A percentile compares a stretch with the other conserved stretches of the same genome.
These are phyloP conservation scores for Planoprotostelium fungivorum DNA, from an alignment of 78 protist genomes.

Conservation along the genomic window DNA sequence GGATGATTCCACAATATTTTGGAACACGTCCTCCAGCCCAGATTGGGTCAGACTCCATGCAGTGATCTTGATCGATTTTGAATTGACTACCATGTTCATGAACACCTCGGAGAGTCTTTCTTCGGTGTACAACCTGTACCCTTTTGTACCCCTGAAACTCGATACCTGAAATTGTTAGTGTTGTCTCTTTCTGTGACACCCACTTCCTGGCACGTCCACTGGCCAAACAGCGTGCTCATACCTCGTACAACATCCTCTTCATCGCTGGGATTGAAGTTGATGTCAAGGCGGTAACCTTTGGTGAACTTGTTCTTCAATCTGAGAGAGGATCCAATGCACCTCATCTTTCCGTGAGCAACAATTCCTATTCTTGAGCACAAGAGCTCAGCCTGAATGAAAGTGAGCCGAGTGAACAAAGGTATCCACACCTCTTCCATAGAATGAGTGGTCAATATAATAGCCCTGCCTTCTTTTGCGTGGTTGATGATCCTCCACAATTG, in stretches of 20 bases:
- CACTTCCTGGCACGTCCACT: neutral
- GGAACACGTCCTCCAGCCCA: constrained; percentile 61
- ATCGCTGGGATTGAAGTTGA: constrained; percentile 13
- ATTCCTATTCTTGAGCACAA: constrained; percentile 81
- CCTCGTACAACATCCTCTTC: constrained; percentile 6
- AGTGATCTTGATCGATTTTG: neutral
- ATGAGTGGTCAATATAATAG: constrained; percentile 55
- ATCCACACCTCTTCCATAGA: constrained; percentile 58
- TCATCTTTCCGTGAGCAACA: constrained; percentile 62
- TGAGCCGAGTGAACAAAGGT: neutral
- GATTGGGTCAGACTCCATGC: constrained; percentile 23
- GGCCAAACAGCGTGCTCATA: neutral
- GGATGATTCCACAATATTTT: constrained; percentile 35
- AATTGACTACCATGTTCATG: neutral
- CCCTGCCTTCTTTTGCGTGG: constrained; percentile 22
- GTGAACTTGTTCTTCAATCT: constrained; percentile 73
- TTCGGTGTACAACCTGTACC: constrained; percentile 14
- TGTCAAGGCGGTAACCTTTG: constrained; percentile 58
- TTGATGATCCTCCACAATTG: constrained; percentile 67
- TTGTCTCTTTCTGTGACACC: neutral
- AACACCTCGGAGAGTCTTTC: constrained; percentile 16
- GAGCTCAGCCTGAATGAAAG: constrained; percentile 19
- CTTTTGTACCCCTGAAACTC: constrained; percentile 5
- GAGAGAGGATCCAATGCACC: constrained; percentile 57
- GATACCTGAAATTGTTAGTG: neutral